Evolutionary conservation across 768 basidiomycete species (phyloP).

Genomic region (Aureoboletus auriporus): DNA sequence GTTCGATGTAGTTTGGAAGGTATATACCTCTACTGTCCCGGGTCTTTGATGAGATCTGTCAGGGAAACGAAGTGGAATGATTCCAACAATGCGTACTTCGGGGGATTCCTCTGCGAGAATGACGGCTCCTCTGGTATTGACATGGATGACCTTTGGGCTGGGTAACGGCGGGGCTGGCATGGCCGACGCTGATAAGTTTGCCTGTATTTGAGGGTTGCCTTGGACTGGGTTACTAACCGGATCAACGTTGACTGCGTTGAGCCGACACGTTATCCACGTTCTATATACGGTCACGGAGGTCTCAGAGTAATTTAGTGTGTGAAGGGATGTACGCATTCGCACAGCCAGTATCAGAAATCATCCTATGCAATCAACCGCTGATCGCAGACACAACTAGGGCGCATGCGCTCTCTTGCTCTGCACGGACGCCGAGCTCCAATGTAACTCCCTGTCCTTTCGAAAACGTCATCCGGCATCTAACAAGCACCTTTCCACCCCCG

Average conservation of each 20-base stretch:
- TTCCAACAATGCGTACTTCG: conserved; percentile 53
- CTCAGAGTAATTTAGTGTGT: conserved; percentile 1
- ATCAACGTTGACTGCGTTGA: conserved; percentile 1
- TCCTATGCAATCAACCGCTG: conserved; percentile 44
- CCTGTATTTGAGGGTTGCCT: conserved; percentile 1
- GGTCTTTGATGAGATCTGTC: conserved; percentile 46
- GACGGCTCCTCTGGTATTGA: conserved; percentile 91
- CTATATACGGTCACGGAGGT: not conserved
- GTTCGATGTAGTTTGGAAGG: conserved; percentile 95
- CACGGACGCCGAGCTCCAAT: conserved; percentile 85
- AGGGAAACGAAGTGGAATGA: conserved; percentile 8
- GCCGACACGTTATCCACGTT: conserved; percentile 7
- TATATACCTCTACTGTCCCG: conserved; percentile 96
- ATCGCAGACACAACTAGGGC: conserved; percentile 89
- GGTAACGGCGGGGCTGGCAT: conserved; percentile 67
- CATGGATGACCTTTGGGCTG: conserved; percentile 82
- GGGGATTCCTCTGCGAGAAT: conserved; percentile 94
- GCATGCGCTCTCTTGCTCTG: conserved; percentile 85
- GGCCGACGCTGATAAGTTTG: conserved; percentile 13
- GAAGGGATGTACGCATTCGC: not conserved
- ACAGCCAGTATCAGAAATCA: no score
- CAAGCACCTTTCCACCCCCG: conserved; percentile 94
- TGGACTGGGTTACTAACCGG: not conserved
- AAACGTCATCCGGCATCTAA: conserved; percentile 93
- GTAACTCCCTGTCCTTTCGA: conserved; percentile 88